Conservation (phyloP, 192 early-diverging fungal genomes). For the Gonapodya sp. region DNA sequence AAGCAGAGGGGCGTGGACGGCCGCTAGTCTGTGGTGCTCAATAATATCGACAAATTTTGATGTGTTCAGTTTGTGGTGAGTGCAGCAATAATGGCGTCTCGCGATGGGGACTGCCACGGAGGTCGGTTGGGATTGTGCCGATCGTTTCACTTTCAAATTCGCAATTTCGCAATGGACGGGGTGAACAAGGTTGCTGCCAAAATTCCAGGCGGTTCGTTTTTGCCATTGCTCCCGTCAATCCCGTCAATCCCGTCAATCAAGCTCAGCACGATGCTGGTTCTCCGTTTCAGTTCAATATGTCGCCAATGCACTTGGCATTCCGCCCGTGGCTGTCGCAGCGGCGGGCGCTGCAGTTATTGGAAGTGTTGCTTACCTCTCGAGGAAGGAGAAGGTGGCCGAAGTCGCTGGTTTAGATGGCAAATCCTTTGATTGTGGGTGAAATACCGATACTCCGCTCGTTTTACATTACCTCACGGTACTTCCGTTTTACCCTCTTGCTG, state of each 20-base stretch:
- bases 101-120: too few relatives aligned
- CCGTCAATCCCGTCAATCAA: neutral
- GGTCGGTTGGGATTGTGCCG: too few relatives aligned
- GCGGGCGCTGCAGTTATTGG: neutral
- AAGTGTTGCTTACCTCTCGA: neutral
- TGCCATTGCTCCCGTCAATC: neutral
- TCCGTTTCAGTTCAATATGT: neutral
- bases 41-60: too few relatives aligned
- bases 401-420: neutral
- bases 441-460: neutral
- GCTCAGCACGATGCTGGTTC: neutral
- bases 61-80: too few relatives aligned
- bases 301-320: neutral
- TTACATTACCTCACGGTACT: neutral
- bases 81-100: too few relatives aligned
- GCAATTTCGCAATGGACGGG: neutral
- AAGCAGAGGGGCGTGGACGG: too few relatives aligned
- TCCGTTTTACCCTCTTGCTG: neutral
- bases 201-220: neutral
- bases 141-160: too few relatives aligned
- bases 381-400: neutral
- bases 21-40: too few relatives aligned
- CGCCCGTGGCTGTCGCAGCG: neutral
- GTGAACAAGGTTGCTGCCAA: neutral
- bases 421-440: neutral